Conservation (phyloP, 2,329 filamentous ascomycete genomes). For the Paecilomyces formosus region DNA sequence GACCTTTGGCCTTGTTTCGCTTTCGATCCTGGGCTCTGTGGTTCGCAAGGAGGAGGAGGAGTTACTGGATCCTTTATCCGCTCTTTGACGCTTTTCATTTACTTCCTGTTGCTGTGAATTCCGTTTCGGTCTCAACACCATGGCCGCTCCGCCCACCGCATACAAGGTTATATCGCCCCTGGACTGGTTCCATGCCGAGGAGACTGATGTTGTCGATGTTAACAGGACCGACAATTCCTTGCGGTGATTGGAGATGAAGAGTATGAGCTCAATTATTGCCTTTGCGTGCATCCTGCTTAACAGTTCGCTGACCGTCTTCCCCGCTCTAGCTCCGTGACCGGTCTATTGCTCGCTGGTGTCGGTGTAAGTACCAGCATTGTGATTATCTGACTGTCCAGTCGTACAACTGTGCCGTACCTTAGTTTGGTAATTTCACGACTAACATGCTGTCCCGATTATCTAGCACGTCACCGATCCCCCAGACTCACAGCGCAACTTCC, state of each 20-base stretch:
- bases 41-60: not conserved
- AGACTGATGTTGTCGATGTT: conserved; percentile 36
- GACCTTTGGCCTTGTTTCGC: not conserved
- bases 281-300: not conserved
- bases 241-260: conserved; percentile 97
- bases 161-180: conserved; percentile 42
- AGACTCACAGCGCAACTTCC: conserved; percentile 92
- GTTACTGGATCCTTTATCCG: not conserved
- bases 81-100: not conserved
- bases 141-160: conserved; percentile 26
- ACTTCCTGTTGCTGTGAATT: not conserved
- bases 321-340: conserved; percentile 77
- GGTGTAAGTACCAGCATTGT: conserved; percentile 55
- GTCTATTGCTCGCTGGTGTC: conserved; percentile 87
- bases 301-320: conserved; percentile 7
- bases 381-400: not conserved
- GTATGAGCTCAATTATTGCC: conserved; percentile 15
- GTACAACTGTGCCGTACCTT: not conserved
- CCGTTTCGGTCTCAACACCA: not conserved
- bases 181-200: not conserved
- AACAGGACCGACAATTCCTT: conserved; percentile 81
- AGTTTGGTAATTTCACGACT: not conserved
- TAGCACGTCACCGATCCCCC: conserved; percentile 87
- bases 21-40: not conserved
- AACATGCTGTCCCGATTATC: not conserved